These are phyloP conservation scores for Chalciporus piperatus DNA, from an alignment of 768 basidiomycete species.

Conservation along the genomic window DNA sequence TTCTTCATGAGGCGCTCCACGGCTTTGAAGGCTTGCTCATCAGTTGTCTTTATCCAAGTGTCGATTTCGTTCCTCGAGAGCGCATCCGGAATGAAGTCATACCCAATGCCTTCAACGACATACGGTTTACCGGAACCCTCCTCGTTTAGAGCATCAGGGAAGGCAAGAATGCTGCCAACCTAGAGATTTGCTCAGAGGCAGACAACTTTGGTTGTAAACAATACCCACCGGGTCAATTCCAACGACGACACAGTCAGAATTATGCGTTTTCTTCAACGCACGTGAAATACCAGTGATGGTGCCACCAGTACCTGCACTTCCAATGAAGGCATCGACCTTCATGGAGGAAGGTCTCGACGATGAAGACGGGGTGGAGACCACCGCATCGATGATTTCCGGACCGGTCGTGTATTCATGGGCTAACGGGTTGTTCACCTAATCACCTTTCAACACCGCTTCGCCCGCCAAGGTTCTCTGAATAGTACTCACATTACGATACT, in stretches of 20 bases:
- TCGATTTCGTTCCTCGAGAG: conserved; percentile 72
- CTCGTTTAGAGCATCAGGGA: conserved; percentile 62
- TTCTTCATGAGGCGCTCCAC: conserved; percentile 73
- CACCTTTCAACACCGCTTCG: background rate
- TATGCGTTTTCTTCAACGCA: conserved; percentile 77
- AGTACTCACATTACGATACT: conserved; percentile 71
- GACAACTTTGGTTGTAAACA: background rate
- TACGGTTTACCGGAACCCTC: conserved; percentile 50
- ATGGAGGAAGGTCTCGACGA: conserved; percentile 56
- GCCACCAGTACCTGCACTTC: conserved; percentile 92
- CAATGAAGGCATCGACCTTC: conserved; percentile 79
- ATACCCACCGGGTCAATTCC: conserved; percentile 83
- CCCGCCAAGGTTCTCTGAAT: background rate
- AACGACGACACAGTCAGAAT: conserved; percentile 70
- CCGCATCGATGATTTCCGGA: conserved; percentile 84
- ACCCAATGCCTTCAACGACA: conserved; percentile 94
- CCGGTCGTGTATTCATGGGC: conserved; percentile 92
- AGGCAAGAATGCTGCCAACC: conserved; percentile 87
- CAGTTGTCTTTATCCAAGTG: conserved; percentile 82
- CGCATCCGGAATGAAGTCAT: conserved; percentile 89
- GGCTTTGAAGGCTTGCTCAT: conserved; percentile 75
- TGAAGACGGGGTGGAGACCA: conserved; percentile 63
- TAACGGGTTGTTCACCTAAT: conserved; percentile 75
- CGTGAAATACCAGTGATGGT: conserved; percentile 87
- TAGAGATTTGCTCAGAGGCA: conserved; percentile 26